These are phyloP conservation scores for Xylariaceae sp. DNA, from an alignment of 2,329 filamentous ascomycete species.

Conservation along the genomic window DNA sequence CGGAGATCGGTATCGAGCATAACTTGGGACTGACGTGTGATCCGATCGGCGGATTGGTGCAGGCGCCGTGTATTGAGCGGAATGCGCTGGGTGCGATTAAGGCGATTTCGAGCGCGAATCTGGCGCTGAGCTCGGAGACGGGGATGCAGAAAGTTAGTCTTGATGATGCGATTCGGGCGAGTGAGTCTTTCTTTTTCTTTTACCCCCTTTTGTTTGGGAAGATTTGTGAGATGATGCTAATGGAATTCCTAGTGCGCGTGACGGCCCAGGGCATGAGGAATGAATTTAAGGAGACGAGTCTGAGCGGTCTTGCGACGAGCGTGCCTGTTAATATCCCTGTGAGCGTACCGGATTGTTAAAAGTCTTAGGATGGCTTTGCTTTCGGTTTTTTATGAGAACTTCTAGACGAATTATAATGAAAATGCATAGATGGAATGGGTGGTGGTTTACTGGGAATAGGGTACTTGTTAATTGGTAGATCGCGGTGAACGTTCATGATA, in stretches of 20 bases:
- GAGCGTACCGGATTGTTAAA: conserved; percentile 47
- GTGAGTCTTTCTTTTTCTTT: neutral
- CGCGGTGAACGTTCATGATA: too few species aligned
- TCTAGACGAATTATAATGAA: neutral
- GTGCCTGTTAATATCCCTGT: conserved; percentile 47
- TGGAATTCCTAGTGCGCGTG: conserved; percentile 34
- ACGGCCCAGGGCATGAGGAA: conserved; percentile 49
- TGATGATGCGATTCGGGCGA: conserved; percentile 47
- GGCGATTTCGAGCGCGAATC: conserved; percentile 46
- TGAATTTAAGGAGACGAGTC: conserved; percentile 49
- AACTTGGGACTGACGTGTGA: conserved; percentile 48
- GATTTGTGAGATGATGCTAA: neutral
- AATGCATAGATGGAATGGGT: too few species aligned
- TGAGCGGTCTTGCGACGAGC: conserved; percentile 46
- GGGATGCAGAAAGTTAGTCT: conserved; percentile 45
- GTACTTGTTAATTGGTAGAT: too few species aligned
- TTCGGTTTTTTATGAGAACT: neutral
- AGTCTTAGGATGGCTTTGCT: too few species aligned
- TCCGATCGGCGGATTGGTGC: conserved; percentile 46
- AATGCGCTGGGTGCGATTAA: conserved; percentile 48
- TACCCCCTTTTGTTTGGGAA: neutral
- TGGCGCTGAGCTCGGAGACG: conserved; percentile 41
- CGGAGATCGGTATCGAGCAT: conserved; percentile 49
- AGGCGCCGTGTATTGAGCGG: conserved; percentile 48
- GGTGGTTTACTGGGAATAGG: too few species aligned